Percentiles rank a stretch among this genome's conserved stretches.
Conservation (phyloP, 2,329 filamentous ascomycete genomes). For the Cytospora chrysosperma region DNA sequence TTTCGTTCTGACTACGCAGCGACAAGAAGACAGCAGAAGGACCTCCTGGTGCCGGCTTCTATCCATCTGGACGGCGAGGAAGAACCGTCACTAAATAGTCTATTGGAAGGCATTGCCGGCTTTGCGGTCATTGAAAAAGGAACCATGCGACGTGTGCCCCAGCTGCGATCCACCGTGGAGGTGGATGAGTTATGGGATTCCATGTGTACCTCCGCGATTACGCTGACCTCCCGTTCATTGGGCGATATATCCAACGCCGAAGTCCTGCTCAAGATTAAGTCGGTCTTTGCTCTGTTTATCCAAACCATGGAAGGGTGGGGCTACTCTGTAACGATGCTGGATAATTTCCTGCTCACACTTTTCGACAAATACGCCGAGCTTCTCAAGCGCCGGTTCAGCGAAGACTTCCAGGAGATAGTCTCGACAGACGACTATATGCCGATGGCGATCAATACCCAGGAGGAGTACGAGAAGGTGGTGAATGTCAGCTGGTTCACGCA, state of each 20-base stretch:
- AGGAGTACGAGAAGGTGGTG: conserved; percentile 94
- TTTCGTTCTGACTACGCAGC: conserved; percentile 91
- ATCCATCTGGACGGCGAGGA: conserved; percentile 81
- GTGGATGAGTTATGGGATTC: conserved; percentile 99
- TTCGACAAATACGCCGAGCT: conserved; percentile 94
- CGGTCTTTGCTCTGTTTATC: conserved; percentile 88
- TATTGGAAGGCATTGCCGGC: conserved; percentile 90
- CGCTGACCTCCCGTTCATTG: conserved; percentile 76
- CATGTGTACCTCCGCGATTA: conserved; percentile 87
- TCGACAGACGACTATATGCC: conserved; percentile 99
- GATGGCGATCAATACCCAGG: conserved; percentile 87
- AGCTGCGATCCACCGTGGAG: conserved; percentile 78
- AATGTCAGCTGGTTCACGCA: conserved; percentile 95
- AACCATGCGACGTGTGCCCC: conserved; percentile 83
- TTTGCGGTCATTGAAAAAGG: conserved; percentile 96
- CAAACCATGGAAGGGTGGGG: conserved; percentile 98
- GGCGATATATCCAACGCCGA: conserved; percentile 84
- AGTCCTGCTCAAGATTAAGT: conserved; percentile 89
- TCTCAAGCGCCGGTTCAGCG: conserved; percentile 86
- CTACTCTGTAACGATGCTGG: conserved; percentile 79
- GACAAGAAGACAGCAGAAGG: conserved; percentile 87
- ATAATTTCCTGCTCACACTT: conserved; percentile 80
- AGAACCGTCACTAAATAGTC: conserved; percentile 79
- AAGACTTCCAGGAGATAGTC: conserved; percentile 89
- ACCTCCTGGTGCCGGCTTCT: conserved; percentile 75